Conservation (phyloP, 2,329 filamentous ascomycete species). For the Nectriaceae sp. region DNA sequence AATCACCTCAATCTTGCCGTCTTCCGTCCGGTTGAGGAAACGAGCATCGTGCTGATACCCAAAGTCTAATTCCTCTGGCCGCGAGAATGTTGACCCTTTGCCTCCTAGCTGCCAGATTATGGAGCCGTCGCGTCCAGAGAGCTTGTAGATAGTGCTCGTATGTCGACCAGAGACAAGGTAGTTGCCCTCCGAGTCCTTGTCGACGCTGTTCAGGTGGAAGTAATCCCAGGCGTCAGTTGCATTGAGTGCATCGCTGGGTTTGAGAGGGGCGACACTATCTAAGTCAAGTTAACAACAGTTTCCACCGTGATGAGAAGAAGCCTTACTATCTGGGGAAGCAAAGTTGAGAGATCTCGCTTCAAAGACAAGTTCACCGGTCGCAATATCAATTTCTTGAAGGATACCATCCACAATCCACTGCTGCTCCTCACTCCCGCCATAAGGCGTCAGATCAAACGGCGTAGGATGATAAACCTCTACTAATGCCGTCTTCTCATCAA, state of each 20-base stretch:
- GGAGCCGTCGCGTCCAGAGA: constrained; percentile 46
- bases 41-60: constrained; percentile 55
- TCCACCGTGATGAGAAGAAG: neutral
- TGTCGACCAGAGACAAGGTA: constrained; percentile 29
- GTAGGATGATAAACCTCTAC: constrained; percentile 55
- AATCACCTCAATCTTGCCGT: constrained; percentile 47
- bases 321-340: constrained; percentile 11
- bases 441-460: constrained; percentile 43
- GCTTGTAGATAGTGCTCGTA: constrained; percentile 19
- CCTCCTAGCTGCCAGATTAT: constrained; percentile 57
- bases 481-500: constrained; percentile 52
- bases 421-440: constrained; percentile 47
- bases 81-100: constrained; percentile 32
- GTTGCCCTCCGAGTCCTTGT: constrained; percentile 37
- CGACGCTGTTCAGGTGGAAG: constrained; percentile 38
- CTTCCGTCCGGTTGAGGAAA: constrained; percentile 35
- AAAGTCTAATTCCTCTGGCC: constrained; percentile 39
- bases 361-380: constrained; percentile 17
- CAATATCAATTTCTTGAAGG: constrained; percentile 16
- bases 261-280: constrained; percentile 12
- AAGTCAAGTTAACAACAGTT: neutral
- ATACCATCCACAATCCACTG: constrained; percentile 47
- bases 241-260: neutral
- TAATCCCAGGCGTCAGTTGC: constrained; percentile 25
- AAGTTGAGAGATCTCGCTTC: constrained; percentile 13